Conservation (phyloP, 176 grass and related monocot genomes). For the Oryza officinalis region DNA sequence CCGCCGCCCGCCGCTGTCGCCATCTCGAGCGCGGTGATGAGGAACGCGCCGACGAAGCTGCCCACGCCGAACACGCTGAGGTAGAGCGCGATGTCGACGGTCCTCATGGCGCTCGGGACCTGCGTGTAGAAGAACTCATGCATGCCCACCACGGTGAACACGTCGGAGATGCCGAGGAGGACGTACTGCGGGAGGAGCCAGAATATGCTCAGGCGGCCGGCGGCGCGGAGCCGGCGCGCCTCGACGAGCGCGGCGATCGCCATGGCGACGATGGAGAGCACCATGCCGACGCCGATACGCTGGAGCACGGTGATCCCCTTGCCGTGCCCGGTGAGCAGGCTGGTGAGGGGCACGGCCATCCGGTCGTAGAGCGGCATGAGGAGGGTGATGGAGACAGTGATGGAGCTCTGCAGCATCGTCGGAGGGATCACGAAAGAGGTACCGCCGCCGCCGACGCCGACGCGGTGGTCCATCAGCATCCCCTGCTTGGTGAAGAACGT, state of each 20-base stretch:
- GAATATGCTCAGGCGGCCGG: slow-evolving; percentile 46
- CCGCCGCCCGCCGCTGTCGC: slow-evolving; percentile 25
- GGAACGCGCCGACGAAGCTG: slow-evolving; percentile 67
- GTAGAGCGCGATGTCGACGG: slow-evolving; percentile 81
- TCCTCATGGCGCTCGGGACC: slow-evolving; percentile 71
- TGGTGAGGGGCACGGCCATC: slow-evolving; percentile 53
- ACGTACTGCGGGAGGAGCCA: slow-evolving; percentile 87
- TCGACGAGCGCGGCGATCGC: slow-evolving; percentile 61
- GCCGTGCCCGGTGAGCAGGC: slow-evolving; percentile 37
- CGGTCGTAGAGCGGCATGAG: slow-evolving; percentile 82
- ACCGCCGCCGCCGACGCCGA: slow-evolving; percentile 4
- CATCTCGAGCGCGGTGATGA: slow-evolving; percentile 65
- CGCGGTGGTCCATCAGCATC: slow-evolving; percentile 71
- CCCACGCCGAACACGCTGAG: slow-evolving; percentile 86
- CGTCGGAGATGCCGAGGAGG: slow-evolving; percentile 69
- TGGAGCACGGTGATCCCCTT: slow-evolving; percentile 78
- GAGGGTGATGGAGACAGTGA: slow-evolving; percentile 81
- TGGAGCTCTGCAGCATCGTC: slow-evolving; percentile 85
- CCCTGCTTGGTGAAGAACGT: slow-evolving; percentile 98
- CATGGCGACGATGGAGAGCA: slow-evolving; percentile 70
- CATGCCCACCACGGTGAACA: slow-evolving; percentile 85
- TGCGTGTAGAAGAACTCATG: slow-evolving; percentile 94
- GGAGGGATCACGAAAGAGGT: slow-evolving; percentile 63
- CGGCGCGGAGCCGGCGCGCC: slow-evolving; percentile 36
- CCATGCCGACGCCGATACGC: slow-evolving; percentile 87